A percentile compares a stretch with the other conserved stretches of the same genome.
phyloP scores from a whole-genome alignment of 768 basidiomycete genomes.

The Termitomyces sp. region DNA sequence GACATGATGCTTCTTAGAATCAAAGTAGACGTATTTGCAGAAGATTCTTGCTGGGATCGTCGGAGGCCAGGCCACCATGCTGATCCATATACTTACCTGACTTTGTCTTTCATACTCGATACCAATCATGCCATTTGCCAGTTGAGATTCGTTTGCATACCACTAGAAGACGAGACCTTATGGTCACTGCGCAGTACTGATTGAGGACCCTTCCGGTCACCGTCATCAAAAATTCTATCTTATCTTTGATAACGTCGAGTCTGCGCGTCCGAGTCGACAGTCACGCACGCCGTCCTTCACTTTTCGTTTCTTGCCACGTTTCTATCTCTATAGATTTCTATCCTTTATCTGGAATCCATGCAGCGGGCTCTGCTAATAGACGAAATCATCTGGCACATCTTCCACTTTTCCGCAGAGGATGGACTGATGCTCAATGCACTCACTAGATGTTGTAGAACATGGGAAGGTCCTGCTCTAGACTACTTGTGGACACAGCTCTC shows the following conservation, averaged over 20 bases:
- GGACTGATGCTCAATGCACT: constrained; percentile 29
- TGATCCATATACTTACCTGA: background rate
- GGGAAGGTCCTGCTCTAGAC: constrained; percentile 48
- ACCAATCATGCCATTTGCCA: background rate
- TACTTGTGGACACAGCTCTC: constrained; percentile 39
- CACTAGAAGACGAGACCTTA: too few species aligned
- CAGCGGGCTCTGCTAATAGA: constrained; percentile 44
- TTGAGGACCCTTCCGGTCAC: constrained; percentile 15
- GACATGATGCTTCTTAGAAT: constrained; percentile 85
- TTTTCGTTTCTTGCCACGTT: background rate
- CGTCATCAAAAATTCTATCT: constrained; percentile 9
- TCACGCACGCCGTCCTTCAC: background rate
- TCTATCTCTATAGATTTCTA: background rate
- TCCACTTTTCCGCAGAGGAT: constrained; percentile 27
- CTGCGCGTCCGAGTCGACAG: too few species aligned
- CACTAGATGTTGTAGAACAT: constrained; percentile 42
- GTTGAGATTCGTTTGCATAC: background rate
- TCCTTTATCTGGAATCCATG: constrained; percentile 24
- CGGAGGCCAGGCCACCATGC: constrained; percentile 43
- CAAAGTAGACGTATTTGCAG: constrained; percentile 93
- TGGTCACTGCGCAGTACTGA: too few species aligned
- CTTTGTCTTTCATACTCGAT: background rate
- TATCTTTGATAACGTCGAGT: background rate
- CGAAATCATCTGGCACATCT: constrained; percentile 44
- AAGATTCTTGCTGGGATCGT: constrained; percentile 76